Evolutionary conservation across 2,329 filamentous ascomycete species (phyloP).

Genomic region (Emericellopsis atlantica): DNA sequence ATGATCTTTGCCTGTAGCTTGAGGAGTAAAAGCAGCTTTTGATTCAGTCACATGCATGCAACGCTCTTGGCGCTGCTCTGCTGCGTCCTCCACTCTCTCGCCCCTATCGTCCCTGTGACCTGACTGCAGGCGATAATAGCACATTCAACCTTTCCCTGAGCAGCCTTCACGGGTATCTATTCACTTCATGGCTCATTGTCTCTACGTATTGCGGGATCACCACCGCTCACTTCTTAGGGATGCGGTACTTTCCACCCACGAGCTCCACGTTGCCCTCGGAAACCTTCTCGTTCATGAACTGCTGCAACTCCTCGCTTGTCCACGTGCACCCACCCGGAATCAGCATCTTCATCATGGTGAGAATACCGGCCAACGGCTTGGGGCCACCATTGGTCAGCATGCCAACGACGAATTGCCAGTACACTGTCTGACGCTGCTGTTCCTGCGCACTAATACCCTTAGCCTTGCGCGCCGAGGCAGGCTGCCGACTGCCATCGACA

Average conservation of each 20-base stretch:
- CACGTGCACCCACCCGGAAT: conserved; percentile 81
- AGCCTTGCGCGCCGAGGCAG: conserved; percentile 33
- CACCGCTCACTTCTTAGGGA: conserved; percentile 42
- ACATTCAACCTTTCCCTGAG: too few species aligned
- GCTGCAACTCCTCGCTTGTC: conserved; percentile 76
- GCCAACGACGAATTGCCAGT: conserved; percentile 84
- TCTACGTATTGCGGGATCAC: too few species aligned
- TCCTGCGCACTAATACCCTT: conserved; percentile 52
- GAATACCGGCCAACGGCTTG: conserved; percentile 60
- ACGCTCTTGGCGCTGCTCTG: too few species aligned
- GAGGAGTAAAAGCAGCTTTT: too few species aligned
- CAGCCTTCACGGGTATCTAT: too few species aligned
- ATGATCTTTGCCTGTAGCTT: too few species aligned
- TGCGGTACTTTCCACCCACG: conserved; percentile 56
- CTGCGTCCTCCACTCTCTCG: too few species aligned
- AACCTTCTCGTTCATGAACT: conserved; percentile 72
- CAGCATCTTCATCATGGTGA: conserved; percentile 92
- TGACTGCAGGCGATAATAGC: too few species aligned
- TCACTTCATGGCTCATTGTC: too few species aligned
- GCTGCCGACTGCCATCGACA: conserved; percentile 6
- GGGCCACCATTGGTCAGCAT: conserved; percentile 89
- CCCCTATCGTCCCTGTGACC: too few species aligned
- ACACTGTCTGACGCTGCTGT: conserved; percentile 48
- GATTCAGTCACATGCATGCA: too few species aligned
- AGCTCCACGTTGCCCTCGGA: conserved; percentile 56